Conservation (phyloP, 768 basidiomycete species). For the Cystobasidium ongulense region DNA sequence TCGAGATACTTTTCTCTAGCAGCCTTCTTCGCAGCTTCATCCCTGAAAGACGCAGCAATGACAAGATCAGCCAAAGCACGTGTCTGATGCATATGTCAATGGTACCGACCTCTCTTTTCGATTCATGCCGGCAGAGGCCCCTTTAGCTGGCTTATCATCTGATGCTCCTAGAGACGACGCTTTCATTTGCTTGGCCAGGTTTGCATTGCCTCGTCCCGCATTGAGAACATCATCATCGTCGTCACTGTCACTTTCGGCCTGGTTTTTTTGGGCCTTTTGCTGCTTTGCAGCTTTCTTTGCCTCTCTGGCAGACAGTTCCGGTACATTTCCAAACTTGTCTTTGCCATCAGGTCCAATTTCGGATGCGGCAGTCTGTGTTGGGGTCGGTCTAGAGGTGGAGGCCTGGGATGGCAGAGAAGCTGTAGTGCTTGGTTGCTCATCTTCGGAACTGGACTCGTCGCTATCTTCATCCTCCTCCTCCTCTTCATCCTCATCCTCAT, state of each 20-base stretch:
- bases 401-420: not conserved
- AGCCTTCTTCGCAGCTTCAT: constrained; percentile 68
- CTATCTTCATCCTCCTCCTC: constrained; percentile 20
- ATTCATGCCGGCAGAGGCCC: constrained; percentile 13
- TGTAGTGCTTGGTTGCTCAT: not conserved
- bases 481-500: constrained; percentile 25
- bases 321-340: constrained; percentile 14
- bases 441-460: constrained; percentile 8
- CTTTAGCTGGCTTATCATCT: not conserved
- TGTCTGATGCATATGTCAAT: too few relatives aligned
- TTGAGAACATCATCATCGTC: not conserved
- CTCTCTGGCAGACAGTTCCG: not conserved
- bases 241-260: constrained; percentile 6
- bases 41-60: constrained; percentile 50
- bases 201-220: constrained; percentile 2
- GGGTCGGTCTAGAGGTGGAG: not conserved
- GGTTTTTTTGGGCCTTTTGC: not conserved
- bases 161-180: not conserved
- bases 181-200: constrained; percentile 4
- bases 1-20: constrained; percentile 49
- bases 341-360: not conserved
- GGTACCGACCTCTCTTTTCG: constrained; percentile 30
- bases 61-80: not conserved
- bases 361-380: not conserved
- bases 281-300: constrained; percentile 20